Conservation (phyloP, 345 rosid species). For the Murraya koenigii region DNA sequence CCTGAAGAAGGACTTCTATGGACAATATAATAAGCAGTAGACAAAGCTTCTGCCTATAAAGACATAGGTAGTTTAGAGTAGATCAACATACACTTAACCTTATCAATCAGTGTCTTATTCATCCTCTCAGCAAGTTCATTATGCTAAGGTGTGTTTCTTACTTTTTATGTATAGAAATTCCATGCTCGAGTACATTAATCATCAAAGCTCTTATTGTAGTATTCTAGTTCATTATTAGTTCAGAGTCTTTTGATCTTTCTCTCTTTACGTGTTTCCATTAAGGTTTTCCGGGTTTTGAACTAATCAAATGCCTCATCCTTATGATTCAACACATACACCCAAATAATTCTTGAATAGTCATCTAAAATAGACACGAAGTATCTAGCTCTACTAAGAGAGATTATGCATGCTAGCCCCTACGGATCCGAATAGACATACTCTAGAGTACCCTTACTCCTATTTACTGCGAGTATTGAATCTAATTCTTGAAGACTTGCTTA, state of each 20-base stretch:
- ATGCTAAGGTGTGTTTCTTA: neutral
- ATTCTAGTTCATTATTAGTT: neutral
- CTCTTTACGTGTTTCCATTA: neutral
- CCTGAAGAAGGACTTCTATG: neutral
- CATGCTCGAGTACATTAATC: accelerated
- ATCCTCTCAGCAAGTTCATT: neutral
- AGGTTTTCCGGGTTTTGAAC: neutral
- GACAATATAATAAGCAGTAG: neutral
- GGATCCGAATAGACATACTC: conserved; percentile 7
- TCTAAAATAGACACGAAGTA: neutral
- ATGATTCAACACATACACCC: neutral
- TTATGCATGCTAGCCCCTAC: neutral
- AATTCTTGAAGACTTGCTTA: neutral
- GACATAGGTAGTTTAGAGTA: neutral
- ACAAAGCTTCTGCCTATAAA: neutral
- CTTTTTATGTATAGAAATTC: neutral
- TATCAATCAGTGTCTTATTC: neutral
- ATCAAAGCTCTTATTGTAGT: neutral
- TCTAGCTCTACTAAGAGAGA: neutral
- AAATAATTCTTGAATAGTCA: neutral
- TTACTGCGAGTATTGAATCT: neutral
- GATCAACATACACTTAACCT: neutral
- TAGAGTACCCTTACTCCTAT: neutral
- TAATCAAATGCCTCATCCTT: neutral
- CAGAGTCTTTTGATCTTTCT: neutral